Evolutionary conservation across 805 yeast species (phyloP), one percentile per base, ranked within the genome.

Genomic region (Cyberlindnera euphorbiiphila): DNA sequence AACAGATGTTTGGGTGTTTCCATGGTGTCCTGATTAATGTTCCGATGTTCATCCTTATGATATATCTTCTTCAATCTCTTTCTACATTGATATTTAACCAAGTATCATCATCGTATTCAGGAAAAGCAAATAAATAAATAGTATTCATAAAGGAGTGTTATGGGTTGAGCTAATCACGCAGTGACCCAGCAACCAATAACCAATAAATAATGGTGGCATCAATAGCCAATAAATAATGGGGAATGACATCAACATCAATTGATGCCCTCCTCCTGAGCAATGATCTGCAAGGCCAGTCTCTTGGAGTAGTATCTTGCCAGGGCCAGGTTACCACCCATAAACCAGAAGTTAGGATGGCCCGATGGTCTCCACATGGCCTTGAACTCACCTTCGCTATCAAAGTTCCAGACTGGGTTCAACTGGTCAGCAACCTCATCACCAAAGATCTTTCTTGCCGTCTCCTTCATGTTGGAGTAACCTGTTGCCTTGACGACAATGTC

Each of bases 401-500:
- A 47, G 9, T 66, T 64, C 72, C 72, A 67, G 12, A 65, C 63
- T 11, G 65, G 64, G n/a, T 61, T 56, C 42, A 64, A 49, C 34
- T 53, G 52, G 24, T 56, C 53, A 13, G 68, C 64, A 29, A 65
- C 60, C 17, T 53, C 46, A 14, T 61, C 58, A 17, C 71, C 71
- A 43, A 67, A 60, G 17, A 64, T 51, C 37, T 55, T 57, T 34
- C 57, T 51, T 3, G 67, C 69, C 18, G 71, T 65, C 19, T 65
- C 68, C 47, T 53, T 64, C 68, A 66, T 63, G 47, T 64, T 64
- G 18, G 62, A 53, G 41, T 62, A 68, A 4, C 74, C 73, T 9
- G 74, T 68, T 6, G 72, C 72, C 45, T 66, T 58, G 7, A 69
- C 72, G 24, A 68, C 64, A 21, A 64, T 53, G 25, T 67, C 67